Evolutionary conservation across 106 monocot species (phyloP), one percentile per base, ranked within the genome.

Genomic region (Dioscorea dumetorum): DNA sequence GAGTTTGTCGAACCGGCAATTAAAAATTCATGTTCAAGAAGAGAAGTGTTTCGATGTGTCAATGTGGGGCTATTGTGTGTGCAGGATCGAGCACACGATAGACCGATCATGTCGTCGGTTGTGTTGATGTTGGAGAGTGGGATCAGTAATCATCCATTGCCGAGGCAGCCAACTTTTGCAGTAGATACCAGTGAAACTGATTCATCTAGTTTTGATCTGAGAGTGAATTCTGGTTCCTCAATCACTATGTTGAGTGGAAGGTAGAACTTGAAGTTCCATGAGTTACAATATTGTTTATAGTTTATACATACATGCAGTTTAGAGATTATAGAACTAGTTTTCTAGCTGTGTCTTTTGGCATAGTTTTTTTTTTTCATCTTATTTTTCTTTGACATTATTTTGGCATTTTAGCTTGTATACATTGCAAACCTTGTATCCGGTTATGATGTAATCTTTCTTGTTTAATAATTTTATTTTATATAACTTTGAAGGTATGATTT

Each of bases 121-220:
- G 49, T 66, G 14, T 41, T 66, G 20, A 66, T 66, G 66, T 50
- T 66, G 11, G 24, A 66, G 49, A 66, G 66, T 28, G 72, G 76
- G 32, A 76, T 73, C 13, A 41, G 12, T 14, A 53, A 54, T 18
- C 19, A 64, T 68, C 64, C 73, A 5, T 13, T 34, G 64, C 84
- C 84, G 18, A 80, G 54, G 20, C 72, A 63, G 32, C 80, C 80
- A 2, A 72, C 60, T 23, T 84, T 79, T 73, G 72, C 80, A 6
- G 72, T 24, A 21, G 69, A 80, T n/a, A 66, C 28, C n/a, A 61
- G 54, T 19, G 77, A 70, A 5, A 66, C 51, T 0, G 67, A 72
- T 14, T 72, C 77, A 18, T 66, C 54, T 4, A 53, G 53, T 4
- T 61, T 61, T 0, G 61, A 72, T 61, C 52, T 12, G 8, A 67